phyloP scores from a whole-genome alignment of 768 basidiomycete genomes.

The Leccinellum rugosiceps region DNA sequence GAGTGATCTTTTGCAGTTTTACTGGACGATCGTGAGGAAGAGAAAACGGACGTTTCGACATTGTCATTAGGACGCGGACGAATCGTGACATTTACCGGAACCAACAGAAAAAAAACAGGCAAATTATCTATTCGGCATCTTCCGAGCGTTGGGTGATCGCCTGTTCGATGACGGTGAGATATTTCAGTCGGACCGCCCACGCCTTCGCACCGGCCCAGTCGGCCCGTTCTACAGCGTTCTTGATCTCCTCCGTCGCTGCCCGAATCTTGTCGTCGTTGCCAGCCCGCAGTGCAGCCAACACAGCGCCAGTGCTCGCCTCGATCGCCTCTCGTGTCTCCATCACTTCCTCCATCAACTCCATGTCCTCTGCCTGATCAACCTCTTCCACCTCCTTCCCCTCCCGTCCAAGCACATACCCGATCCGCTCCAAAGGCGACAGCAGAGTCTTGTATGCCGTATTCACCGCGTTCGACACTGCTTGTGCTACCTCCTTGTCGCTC shows the following conservation, averaged over 20 bases:
- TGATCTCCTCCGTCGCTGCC: slow-evolving; percentile 44
- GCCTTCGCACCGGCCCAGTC: slow-evolving; percentile 58
- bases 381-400: slow-evolving; percentile 62
- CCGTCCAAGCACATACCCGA: slow-evolving; percentile 73
- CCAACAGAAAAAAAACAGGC: not conserved
- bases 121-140: slow-evolving; percentile 12
- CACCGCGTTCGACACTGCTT: slow-evolving; percentile 59
- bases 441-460: slow-evolving; percentile 84
- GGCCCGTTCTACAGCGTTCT: slow-evolving; percentile 43
- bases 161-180: slow-evolving; percentile 61
- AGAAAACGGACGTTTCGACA: slow-evolving; percentile 14
- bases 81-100: not conserved
- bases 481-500: slow-evolving; percentile 24
- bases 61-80: not conserved
- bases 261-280: slow-evolving; percentile 54
- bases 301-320: slow-evolving; percentile 50
- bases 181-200: slow-evolving; percentile 68
- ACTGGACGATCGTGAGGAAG: slow-evolving; percentile 7
- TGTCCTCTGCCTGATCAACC: slow-evolving; percentile 68
- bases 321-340: slow-evolving; percentile 78
- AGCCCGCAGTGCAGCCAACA: slow-evolving; percentile 48
- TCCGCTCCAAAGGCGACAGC: slow-evolving; percentile 66
- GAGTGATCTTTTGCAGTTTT: slow-evolving; percentile 13
- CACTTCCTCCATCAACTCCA: slow-evolving; percentile 67
- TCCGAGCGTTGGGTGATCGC: slow-evolving; percentile 21